These are phyloP conservation scores for Xylariomycetidae sp. DNA, from an alignment of 2,329 filamentous ascomycete genomes.

Conservation along the genomic window DNA sequence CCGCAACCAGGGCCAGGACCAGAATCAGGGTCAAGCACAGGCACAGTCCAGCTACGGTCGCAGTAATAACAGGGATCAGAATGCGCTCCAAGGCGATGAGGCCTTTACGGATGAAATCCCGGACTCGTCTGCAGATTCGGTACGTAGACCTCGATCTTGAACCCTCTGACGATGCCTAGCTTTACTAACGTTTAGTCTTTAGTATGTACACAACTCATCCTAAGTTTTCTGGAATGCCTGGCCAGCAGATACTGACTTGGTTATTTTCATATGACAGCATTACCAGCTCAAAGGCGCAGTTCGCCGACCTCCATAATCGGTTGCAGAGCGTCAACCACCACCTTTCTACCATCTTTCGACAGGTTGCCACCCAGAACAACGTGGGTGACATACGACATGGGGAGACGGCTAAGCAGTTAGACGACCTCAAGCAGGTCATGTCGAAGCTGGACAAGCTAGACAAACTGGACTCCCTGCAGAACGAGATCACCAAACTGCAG, in stretches of 20 bases:
- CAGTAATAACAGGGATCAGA: constrained; percentile 15
- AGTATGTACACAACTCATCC: no score
- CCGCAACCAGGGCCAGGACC: constrained; percentile 30
- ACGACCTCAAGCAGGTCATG: constrained; percentile 43
- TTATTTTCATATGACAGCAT: no score
- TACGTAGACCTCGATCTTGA: no score
- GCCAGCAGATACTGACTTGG: no score
- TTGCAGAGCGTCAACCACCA: constrained; percentile 71
- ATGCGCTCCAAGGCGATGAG: constrained; percentile 21
- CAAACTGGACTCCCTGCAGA: constrained; percentile 37
- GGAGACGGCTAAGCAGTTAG: constrained; percentile 46
- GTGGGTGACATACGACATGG: constrained; percentile 52
- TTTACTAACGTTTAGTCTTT: no score
- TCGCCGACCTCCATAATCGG: constrained; percentile 79
- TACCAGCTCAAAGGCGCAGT: constrained; percentile 56
- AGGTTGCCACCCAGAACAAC: constrained; percentile 46
- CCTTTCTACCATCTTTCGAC: constrained; percentile 56
- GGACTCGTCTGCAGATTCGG: constrained; percentile 44
- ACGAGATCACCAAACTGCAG: constrained; percentile 49
- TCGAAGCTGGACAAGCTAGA: constrained; percentile 37
- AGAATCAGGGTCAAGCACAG: constrained; percentile 23
- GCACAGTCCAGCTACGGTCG: constrained; percentile 22
- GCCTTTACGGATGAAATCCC: constrained; percentile 38
- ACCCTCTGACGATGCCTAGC: no score
- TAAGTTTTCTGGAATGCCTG: no score